A percentile compares a stretch with the other conserved stretches of the same genome.
Evolutionary conservation across 73 alveolate species (phyloP).

Genomic region (Paramecium sonneborni): DNA sequence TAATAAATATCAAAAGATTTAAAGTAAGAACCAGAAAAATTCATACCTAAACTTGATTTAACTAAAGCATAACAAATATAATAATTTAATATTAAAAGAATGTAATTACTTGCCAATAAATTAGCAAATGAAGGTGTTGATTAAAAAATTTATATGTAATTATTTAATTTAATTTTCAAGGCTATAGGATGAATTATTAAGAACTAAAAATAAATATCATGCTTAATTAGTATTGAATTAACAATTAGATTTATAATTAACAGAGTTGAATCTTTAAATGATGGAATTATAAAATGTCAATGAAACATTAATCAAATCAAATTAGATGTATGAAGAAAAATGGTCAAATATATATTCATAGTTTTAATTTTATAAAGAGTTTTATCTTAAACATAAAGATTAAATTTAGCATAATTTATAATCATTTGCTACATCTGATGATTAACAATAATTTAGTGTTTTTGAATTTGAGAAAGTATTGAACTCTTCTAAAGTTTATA

Average conservation of each 20-base stretch:
- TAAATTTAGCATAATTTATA: background rate
- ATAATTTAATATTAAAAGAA: conserved; percentile 31
- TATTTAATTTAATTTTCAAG: background rate
- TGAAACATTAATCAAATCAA: conserved; percentile 36
- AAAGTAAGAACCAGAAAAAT: background rate
- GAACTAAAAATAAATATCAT: conserved; percentile 49
- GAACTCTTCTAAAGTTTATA: background rate
- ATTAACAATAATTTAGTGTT: background rate
- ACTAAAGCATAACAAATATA: conserved; percentile 42
- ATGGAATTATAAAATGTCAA: background rate
- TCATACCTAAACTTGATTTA: conserved; percentile 32
- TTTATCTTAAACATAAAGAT: conserved; percentile 12
- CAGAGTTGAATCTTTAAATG: background rate
- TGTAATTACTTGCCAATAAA: background rate
- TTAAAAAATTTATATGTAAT: background rate
- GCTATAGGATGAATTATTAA: conserved; percentile 1
- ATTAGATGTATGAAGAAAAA: conserved; percentile 32
- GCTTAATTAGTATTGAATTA: conserved; percentile 51
- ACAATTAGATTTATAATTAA: background rate
- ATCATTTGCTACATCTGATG: background rate
- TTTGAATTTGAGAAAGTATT: background rate
- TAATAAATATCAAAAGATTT: background rate
- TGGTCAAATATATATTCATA: background rate
- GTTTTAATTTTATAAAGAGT: conserved; percentile 20
- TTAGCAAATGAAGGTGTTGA: conserved; percentile 27